phyloP scores from a whole-genome alignment of 1,284 basidiomycete genomes.

The Gastroboletus turbinatus region DNA sequence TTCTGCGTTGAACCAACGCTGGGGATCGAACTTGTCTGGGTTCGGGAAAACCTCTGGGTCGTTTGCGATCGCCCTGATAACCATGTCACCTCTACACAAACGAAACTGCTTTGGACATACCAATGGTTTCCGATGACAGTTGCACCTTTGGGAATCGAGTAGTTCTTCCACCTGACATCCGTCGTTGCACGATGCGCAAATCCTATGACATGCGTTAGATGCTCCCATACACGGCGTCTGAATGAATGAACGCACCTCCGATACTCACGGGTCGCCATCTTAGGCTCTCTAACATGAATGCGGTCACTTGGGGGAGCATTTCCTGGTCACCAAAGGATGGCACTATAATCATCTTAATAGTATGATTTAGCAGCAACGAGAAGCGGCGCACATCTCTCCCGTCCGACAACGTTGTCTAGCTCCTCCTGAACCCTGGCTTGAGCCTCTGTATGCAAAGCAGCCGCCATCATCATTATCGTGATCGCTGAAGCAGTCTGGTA shows the following conservation, averaged over 20 bases:
- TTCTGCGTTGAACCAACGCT: conserved; percentile 53
- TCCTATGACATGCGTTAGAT: conserved; percentile 33
- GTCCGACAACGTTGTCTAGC: conserved; percentile 40
- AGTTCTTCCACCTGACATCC: conserved; percentile 56
- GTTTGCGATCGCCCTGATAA: conserved; percentile 46
- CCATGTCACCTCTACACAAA: background rate
- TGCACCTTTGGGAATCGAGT: conserved; percentile 57
- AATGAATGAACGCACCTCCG: conserved; percentile 10
- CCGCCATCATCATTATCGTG: conserved; percentile 44
- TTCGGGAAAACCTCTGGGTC: conserved; percentile 59
- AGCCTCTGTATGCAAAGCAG: conserved; percentile 40
- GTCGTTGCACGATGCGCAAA: conserved; percentile 54
- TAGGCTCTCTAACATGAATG: conserved; percentile 32
- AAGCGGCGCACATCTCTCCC: conserved; percentile 32
- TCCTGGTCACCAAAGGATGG: conserved; percentile 25
- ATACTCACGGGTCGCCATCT: conserved; percentile 35
- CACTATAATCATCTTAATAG: conserved; percentile 5
- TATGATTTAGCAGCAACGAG: background rate
- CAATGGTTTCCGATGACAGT: conserved; percentile 60
- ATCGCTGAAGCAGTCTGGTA: conserved; percentile 33
- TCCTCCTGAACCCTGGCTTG: conserved; percentile 44
- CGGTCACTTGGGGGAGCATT: conserved; percentile 25
- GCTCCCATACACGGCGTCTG: background rate
- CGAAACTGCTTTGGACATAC: conserved; percentile 27
- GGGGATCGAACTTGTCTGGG: conserved; percentile 57